Evolutionary conservation across 345 rosid species (phyloP), one percentile per base, ranked within the genome.

Genomic region (Xanthoceras sorbifolium): DNA sequence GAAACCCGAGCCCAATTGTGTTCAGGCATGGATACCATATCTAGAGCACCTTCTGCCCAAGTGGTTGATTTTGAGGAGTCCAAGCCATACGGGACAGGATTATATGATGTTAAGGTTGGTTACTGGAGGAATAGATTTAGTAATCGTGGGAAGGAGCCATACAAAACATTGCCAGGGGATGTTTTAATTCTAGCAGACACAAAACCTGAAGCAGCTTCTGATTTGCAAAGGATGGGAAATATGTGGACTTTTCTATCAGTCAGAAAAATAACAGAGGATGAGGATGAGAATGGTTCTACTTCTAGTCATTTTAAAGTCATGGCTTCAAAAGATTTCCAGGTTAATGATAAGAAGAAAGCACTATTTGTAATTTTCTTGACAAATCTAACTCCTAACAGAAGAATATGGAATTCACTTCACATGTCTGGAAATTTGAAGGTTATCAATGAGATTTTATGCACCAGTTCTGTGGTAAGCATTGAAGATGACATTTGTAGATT

Each of bases 121-220:
- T 6, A 20, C 22, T 86, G 91, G 89, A 80, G 44, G 60, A 86
- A 78, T 64, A 76, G 79, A 64, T 59, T 11, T 22, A 76, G 50
- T 26, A 64, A 20, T 46, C 38, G 17, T 32, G 81, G 69, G n/a
- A 78, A 61, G 38, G 83, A 76, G 67, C 77, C 84, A 28, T 87
- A 82, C 77, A 81, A 64, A 67, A 82, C 86, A n/a, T 64, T 78
- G 75, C 86, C 83, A 6, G 84, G 85, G n/a, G 90, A 85, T 61
- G 29, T 87, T 28, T 32, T 87, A 32, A 22, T 84, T 34, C 38
- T 89, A 28, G 63, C 87, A 8, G 69, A 80, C 46, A 77, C 38
- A n/a, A 80, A 77, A 55, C 90, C 87, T 4, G 76, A 77, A 86
- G 42, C 71, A 26, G 85, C 44, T 12, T 74, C 78, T 57, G 90